These are phyloP conservation scores for Prototheca wickerhamii DNA, from an alignment of 163 green algal genomes.

Conservation along the genomic window DNA sequence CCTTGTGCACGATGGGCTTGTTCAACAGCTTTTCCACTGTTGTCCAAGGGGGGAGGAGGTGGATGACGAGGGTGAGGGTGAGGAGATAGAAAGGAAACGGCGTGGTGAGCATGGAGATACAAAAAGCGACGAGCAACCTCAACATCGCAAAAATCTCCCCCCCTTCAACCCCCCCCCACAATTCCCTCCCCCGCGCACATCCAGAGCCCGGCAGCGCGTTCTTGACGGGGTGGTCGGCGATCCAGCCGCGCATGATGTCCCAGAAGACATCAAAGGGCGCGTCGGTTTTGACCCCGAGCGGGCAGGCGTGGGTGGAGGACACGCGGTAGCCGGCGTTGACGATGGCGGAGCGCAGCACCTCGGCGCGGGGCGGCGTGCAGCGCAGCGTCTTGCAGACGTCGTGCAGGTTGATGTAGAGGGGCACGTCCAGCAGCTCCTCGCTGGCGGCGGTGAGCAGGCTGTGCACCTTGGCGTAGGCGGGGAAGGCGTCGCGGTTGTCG, in stretches of 20 bases:
- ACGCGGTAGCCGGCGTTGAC: constrained; percentile 82
- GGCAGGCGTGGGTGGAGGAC: constrained; percentile 79
- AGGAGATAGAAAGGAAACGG: too few species aligned
- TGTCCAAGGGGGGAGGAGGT: not conserved
- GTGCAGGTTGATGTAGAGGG: constrained; percentile 87
- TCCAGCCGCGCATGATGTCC: constrained; percentile 94
- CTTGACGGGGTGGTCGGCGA: constrained; percentile 68
- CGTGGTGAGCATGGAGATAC: too few species aligned
- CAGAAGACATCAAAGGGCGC: constrained; percentile 79
- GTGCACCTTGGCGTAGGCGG: constrained; percentile 56
- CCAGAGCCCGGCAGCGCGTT: constrained; percentile 4
- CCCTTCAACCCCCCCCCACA: not conserved
- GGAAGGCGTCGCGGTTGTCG: constrained; percentile 27
- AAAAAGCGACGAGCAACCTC: not conserved
- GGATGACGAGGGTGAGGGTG: too few species aligned
- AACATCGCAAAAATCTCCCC: not conserved
- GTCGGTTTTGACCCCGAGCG: constrained; percentile 90
- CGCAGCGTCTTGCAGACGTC: constrained; percentile 68
- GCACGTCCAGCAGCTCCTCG: constrained; percentile 86
- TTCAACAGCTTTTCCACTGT: constrained; percentile 52
- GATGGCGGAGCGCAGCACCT: constrained; percentile 75
- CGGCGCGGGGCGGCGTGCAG: constrained; percentile 50
- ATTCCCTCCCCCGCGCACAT: not conserved
- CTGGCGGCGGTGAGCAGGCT: constrained; percentile 52
- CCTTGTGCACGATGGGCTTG: constrained; percentile 65